Conservation (phyloP, 495 filamentous ascomycete genomes). For the Tuber microsphaerosporum region DNA sequence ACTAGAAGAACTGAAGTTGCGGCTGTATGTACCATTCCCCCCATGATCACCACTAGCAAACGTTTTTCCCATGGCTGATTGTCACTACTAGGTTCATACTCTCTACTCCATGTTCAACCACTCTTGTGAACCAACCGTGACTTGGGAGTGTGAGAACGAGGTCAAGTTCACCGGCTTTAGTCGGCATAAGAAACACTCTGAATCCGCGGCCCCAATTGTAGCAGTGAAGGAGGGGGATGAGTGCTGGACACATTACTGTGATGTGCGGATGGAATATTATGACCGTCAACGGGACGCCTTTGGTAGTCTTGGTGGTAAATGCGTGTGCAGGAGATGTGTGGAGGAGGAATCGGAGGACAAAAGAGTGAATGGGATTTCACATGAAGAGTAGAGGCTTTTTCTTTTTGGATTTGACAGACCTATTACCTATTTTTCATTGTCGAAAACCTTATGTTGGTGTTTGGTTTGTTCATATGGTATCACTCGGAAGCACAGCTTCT, state of each 20-base stretch:
- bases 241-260: constrained; percentile 88
- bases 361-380: not conserved
- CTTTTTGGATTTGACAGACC: not conserved
- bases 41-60: constrained; percentile 51
- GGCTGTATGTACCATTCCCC: constrained; percentile 47
- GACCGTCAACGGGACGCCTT: constrained; percentile 81
- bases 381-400: not conserved
- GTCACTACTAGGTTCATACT: constrained; percentile 52
- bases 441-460: not conserved
- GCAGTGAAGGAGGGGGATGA: constrained; percentile 73
- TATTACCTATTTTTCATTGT: not conserved
- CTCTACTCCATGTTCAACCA: constrained; percentile 83
- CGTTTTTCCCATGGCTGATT: constrained; percentile 50
- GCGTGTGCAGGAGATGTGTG: constrained; percentile 72
- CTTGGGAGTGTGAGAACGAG: constrained; percentile 85
- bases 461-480: not conserved
- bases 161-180: constrained; percentile 61
- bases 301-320: constrained; percentile 76
- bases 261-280: constrained; percentile 67
- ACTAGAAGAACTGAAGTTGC: constrained; percentile 49
- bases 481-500: not conserved
- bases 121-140: constrained; percentile 85
- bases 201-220: constrained; percentile 46
- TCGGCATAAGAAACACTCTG: constrained; percentile 37
- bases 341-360: constrained; percentile 44